Percentiles rank a stretch among this genome's conserved stretches.
These are phyloP conservation scores for Chaetothyriales sp. DNA, from an alignment of 2,329 filamentous ascomycete species.

Conservation along the genomic window DNA sequence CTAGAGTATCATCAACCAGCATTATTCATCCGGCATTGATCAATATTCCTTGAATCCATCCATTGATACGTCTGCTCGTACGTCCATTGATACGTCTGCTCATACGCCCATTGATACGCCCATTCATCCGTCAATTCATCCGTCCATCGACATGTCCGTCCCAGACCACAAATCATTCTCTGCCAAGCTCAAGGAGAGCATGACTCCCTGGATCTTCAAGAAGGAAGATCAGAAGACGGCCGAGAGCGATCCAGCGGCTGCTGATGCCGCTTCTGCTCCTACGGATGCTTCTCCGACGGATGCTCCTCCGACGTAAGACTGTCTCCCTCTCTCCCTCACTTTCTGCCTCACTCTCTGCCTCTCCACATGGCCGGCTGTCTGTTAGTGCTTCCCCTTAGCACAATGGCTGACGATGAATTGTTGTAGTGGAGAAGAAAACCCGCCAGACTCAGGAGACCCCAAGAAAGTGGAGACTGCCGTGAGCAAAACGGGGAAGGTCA, in stretches of 20 bases:
- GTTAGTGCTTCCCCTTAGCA: not conserved
- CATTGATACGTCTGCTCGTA: conserved; percentile 1
- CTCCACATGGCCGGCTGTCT: not conserved
- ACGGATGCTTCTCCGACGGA: not conserved
- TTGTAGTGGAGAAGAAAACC: not conserved
- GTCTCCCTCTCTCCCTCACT: not conserved
- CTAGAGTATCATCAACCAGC: not conserved
- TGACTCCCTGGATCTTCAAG: conserved; percentile 46
- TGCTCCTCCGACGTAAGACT: not conserved
- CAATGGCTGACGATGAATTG: too few relatives aligned
- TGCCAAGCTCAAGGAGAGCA: conserved; percentile 42
- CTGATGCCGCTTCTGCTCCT: conserved; percentile 33
- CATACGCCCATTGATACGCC: too few relatives aligned
- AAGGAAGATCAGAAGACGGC: conserved; percentile 45
- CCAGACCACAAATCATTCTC: conserved; percentile 46
- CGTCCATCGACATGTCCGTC: conserved; percentile 32
- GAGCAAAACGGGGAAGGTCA: not conserved
- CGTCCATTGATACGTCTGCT: conserved; percentile 28
- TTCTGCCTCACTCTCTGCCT: too few relatives aligned
- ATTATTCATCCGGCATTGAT: not conserved
- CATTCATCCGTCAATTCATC: conserved; percentile 2
- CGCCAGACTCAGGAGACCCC: not conserved
- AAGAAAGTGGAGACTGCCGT: not conserved
- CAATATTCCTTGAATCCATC: not conserved
- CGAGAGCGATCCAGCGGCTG: conserved; percentile 41